These are phyloP conservation scores for Collybiopsis confluens DNA, from an alignment of 768 basidiomycete genomes.

Conservation along the genomic window DNA sequence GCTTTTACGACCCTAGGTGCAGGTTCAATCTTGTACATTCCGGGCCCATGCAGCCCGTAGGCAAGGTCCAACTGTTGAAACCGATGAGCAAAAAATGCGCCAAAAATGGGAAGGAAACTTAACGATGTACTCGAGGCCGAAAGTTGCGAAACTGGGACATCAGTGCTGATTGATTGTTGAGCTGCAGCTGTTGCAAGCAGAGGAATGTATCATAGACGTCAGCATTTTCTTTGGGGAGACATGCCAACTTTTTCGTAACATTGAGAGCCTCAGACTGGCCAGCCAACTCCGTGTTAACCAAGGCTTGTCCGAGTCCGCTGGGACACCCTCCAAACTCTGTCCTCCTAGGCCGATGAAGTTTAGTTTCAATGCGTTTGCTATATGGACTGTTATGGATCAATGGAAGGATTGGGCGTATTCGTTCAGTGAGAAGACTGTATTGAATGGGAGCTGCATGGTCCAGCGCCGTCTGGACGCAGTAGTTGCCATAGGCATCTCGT, in stretches of 20 bases:
- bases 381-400: conserved; percentile 99
- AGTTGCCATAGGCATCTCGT: conserved; percentile 95
- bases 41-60: no score
- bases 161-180: conserved; percentile 54
- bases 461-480: conserved; percentile 93
- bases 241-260: conserved; percentile 35
- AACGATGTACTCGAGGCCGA: no score
- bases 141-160: conserved; percentile 53
- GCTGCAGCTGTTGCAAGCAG: conserved; percentile 46
- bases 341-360: conserved; percentile 91
- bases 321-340: conserved; percentile 61
- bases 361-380: conserved; percentile 98
- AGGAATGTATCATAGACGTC: conserved; percentile 71
- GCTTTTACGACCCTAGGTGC: no score
- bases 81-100: no score
- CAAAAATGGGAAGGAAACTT: no score
- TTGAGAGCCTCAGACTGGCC: conserved; percentile 58
- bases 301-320: conserved; percentile 53
- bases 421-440: conserved; percentile 91
- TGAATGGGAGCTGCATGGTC: conserved; percentile 97
- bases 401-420: conserved; percentile 96
- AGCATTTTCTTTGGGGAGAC: conserved; percentile 54
- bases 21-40: no score
- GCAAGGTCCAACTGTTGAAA: no score
- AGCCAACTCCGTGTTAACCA: conserved; percentile 54